Base-by-base conservation (phyloP, 371 early-diverging fungal species). In the Mucor saturninus region DNA sequence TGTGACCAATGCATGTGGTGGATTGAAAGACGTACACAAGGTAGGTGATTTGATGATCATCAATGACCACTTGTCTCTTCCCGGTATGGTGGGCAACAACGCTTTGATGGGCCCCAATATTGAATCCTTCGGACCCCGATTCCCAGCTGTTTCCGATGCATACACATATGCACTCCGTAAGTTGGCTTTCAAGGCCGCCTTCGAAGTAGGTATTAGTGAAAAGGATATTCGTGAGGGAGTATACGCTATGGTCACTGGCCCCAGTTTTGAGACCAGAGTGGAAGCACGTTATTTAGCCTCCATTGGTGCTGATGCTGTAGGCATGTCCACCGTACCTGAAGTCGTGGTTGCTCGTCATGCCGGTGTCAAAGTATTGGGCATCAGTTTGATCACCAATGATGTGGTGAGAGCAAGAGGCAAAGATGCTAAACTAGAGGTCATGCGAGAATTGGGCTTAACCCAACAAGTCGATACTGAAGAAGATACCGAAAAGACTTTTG, bases 261-360 rank as follows among this genome's bases (percentile, higher is more conserved):
- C 98, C 14, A 85, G 84, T 35, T 98, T 90, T 69, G 98, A 98
- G 75, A 91, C 95, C 38, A 85, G 92, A 61, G 93, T 94, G 9
- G 98, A 98, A 74, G 89, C 92, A 59, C 83, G 97, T 14, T 87
- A 87, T 67, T 79, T 98, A 61, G 77, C 78, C 38, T 55, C 67
- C 1, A 69, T 88, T 57, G 95, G 95, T 50, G 97, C 88, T 28
- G 97, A 96, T 78, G 87, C 87, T 15, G 97, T 95, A 10, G 98
- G 98, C 40, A 98, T 98, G 98, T 91, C 92, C 48, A 97, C 97
- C n/a, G 89, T 94, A 3, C 96, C 96, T 14, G 98, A 98, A 75
- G 91, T 93, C n/a, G 75, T 95, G n/a, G 86, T 93, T 38, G 97
- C 97, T 14, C 87, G 91, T 56, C 98, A 98, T 78, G 88, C 90